Percentiles rank a stretch among this genome's conserved stretches.
phyloP scores from a whole-genome alignment of 192 early-diverging fungal genomes.

The Mortierella hygrophila region DNA sequence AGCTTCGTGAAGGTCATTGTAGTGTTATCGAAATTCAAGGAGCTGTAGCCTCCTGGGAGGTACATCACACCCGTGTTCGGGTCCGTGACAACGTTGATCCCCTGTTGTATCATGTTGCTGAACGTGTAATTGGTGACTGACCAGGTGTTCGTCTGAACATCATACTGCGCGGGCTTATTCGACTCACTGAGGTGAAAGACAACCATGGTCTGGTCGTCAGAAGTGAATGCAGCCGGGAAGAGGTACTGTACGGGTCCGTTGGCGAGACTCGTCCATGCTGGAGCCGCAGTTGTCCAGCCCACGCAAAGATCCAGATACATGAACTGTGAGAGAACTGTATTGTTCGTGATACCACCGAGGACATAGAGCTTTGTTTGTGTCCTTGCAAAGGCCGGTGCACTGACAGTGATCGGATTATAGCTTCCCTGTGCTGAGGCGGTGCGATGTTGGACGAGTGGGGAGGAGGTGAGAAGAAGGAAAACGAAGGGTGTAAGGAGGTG shows the following conservation, averaged over 20 bases:
- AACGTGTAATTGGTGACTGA: not conserved
- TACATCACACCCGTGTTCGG: constrained; percentile 28
- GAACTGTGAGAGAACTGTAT: not conserved
- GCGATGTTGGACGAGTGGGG: not conserved
- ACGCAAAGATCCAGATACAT: not conserved
- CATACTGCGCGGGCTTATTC: constrained; percentile 13
- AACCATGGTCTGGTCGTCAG: constrained; percentile 21
- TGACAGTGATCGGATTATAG: not conserved
- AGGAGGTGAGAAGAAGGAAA: not conserved
- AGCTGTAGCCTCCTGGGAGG: constrained; percentile 28
- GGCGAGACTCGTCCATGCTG: not conserved
- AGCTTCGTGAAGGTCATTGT: not conserved
- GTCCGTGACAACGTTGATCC: constrained; percentile 27
- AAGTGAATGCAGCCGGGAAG: not conserved
- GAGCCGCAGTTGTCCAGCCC: not conserved
- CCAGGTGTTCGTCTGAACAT: constrained; percentile 7
- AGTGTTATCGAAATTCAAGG: not conserved
- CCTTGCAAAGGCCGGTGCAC: not conserved
- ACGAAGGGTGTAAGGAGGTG: not conserved
- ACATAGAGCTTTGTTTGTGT: not conserved
- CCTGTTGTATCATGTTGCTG: not conserved
- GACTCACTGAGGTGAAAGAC: constrained; percentile 12
- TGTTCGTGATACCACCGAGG: not conserved
- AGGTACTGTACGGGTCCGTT: not conserved
- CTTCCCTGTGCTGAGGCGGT: not conserved